phyloP scores from a whole-genome alignment of 1,284 basidiomycete genomes.

The Puccinia triticina region DNA sequence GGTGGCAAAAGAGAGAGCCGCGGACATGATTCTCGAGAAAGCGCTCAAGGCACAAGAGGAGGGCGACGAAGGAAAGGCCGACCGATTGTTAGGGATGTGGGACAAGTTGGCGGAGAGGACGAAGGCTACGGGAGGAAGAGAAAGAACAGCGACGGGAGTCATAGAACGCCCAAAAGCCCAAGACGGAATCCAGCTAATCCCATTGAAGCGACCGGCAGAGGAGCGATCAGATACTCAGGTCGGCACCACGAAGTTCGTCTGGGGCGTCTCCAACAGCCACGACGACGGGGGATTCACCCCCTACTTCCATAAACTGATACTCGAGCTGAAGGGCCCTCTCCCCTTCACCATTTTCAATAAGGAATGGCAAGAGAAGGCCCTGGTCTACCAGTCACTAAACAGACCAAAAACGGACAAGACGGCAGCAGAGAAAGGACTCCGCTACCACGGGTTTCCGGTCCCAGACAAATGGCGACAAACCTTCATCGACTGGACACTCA shows the following conservation, averaged over 20 bases:
- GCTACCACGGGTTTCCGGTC: not conserved
- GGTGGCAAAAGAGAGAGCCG: too few relatives aligned
- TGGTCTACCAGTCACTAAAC: too few relatives aligned
- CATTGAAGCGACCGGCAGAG: not conserved
- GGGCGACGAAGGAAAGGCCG: too few relatives aligned
- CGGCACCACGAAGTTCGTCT: not conserved
- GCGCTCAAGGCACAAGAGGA: too few relatives aligned
- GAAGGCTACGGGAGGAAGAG: too few relatives aligned
- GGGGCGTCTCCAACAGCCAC: not conserved
- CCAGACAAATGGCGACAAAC: not conserved
- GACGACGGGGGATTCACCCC: not conserved
- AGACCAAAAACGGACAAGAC: not conserved
- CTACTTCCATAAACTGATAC: not conserved
- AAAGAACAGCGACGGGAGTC: too few relatives aligned
- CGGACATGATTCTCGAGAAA: too few relatives aligned
- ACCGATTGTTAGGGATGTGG: too few relatives aligned
- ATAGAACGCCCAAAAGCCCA: too few relatives aligned
- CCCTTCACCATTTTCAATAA: too few relatives aligned
- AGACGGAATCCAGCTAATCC: not conserved
- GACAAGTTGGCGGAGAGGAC: too few relatives aligned
- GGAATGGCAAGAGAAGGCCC: conserved; percentile 6
- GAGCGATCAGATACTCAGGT: not conserved
- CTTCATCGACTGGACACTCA: not conserved
- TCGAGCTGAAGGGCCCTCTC: not conserved
- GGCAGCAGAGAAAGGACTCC: not conserved